Conservation (phyloP, 257 asterid species). For the Solanum ossicruentum region DNA sequence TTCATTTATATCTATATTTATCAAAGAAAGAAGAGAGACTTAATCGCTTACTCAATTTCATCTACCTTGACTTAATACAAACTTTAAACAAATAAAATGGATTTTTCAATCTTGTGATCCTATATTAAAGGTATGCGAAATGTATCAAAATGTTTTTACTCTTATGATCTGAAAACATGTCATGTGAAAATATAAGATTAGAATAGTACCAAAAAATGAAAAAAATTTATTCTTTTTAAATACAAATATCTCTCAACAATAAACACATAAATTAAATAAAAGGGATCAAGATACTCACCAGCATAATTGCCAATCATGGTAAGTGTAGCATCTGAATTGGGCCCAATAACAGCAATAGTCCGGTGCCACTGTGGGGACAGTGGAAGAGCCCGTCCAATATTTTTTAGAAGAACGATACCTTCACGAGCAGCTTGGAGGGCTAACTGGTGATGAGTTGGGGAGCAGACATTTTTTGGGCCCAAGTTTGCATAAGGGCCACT, state of each 20-base stretch:
- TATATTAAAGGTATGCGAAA: too few species aligned
- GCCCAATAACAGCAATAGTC: slow-evolving; percentile 75
- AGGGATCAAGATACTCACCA: slow-evolving; percentile 6
- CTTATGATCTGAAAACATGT: too few species aligned
- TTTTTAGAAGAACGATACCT: slow-evolving; percentile 73
- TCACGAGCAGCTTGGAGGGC: slow-evolving; percentile 93
- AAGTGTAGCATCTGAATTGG: slow-evolving; percentile 63
- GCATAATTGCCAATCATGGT: slow-evolving; percentile 96
- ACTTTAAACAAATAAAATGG: too few species aligned
- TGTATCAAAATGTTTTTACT: too few species aligned
- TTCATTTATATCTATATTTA: background rate
- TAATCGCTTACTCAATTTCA: too few species aligned
- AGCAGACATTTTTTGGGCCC: slow-evolving; percentile 79
- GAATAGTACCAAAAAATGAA: too few species aligned
- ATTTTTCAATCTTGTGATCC: too few species aligned
- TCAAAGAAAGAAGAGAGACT: background rate
- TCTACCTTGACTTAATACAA: too few species aligned
- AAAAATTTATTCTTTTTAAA: too few species aligned
- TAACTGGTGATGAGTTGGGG: slow-evolving; percentile 56
- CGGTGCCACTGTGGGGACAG: slow-evolving; percentile 32
- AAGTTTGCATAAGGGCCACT: slow-evolving; percentile 39
- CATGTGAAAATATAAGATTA: too few species aligned
- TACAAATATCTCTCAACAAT: too few species aligned
- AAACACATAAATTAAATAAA: too few species aligned
- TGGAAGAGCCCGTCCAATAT: slow-evolving; percentile 53